These are phyloP conservation scores for Stachybotrys chartarum DNA, from an alignment of 2,329 filamentous ascomycete genomes.

Conservation along the genomic window DNA sequence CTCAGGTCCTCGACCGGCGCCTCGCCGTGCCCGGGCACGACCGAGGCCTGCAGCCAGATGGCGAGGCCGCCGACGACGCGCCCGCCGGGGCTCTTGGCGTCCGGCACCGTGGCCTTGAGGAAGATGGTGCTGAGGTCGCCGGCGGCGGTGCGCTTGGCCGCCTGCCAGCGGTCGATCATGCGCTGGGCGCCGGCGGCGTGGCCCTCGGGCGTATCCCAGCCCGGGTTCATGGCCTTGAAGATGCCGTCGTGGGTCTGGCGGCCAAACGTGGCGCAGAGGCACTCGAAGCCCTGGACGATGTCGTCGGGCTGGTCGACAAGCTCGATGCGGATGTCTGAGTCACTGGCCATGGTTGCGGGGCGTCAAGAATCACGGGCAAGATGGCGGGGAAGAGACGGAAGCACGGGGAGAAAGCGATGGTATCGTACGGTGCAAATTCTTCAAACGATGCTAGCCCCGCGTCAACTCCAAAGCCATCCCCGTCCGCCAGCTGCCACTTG, in stretches of 20 bases:
- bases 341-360: background rate
- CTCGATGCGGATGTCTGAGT: conserved; percentile 13
- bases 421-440: background rate
- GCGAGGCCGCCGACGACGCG: conserved; percentile 41
- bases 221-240: conserved; percentile 45
- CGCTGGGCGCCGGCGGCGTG: conserved; percentile 24
- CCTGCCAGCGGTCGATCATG: conserved; percentile 32
- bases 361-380: background rate
- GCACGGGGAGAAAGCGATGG: background rate
- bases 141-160: conserved; percentile 28
- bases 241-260: conserved; percentile 41
- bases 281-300: conserved; percentile 16
- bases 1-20: conserved; percentile 24
- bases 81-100: conserved; percentile 13
- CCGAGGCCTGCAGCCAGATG: conserved; percentile 47
- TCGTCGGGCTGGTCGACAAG: conserved; percentile 18
- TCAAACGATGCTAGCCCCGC: background rate
- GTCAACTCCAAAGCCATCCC: background rate
- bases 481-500: too few relatives aligned
- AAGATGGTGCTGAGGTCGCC: conserved; percentile 44
- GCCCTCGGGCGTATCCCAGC: conserved; percentile 45
- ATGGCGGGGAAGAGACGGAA: background rate
- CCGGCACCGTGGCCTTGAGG: conserved; percentile 43
- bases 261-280: conserved; percentile 34
- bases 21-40: conserved; percentile 40